Evolutionary conservation across 2,329 filamentous ascomycete genomes (phyloP).

Genomic region (Paracoccidioides brasiliensis): DNA sequence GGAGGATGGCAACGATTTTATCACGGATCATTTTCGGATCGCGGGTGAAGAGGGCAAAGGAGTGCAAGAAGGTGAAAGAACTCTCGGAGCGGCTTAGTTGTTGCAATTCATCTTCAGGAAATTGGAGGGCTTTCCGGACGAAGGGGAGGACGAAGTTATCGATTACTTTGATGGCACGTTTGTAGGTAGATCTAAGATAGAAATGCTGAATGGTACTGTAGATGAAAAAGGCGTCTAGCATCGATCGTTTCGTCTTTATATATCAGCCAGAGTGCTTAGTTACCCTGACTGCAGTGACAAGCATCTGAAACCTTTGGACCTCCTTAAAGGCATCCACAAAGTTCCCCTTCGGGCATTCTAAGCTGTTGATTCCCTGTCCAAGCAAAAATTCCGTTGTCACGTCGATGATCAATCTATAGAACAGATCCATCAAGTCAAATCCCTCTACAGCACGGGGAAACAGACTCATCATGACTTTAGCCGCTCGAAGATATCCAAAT

Average conservation of each 20-base stretch:
- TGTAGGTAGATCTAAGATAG: conserved; percentile 48
- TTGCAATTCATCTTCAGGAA: conserved; percentile 54
- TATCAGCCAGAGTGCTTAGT: neutral
- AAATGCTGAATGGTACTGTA: conserved; percentile 43
- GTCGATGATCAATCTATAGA: conserved; percentile 55
- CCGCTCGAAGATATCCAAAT: conserved; percentile 62
- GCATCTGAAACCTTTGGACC: conserved; percentile 57
- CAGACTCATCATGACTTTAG: conserved; percentile 54
- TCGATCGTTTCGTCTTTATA: neutral
- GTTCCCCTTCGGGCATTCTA: conserved; percentile 45
- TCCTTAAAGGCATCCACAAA: conserved; percentile 67
- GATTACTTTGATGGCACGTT: conserved; percentile 47
- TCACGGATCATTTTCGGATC: conserved; percentile 48
- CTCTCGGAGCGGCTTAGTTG: conserved; percentile 52
- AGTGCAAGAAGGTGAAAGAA: conserved; percentile 64
- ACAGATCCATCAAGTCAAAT: conserved; percentile 12
- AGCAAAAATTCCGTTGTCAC: conserved; percentile 68
- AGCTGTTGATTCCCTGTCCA: conserved; percentile 50
- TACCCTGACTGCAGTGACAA: conserved; percentile 1
- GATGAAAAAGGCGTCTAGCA: neutral
- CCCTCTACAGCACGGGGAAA: conserved; percentile 42
- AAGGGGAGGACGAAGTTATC: conserved; percentile 61
- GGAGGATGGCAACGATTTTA: conserved; percentile 53
- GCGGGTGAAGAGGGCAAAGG: conserved; percentile 59
- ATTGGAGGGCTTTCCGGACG: conserved; percentile 54